Evolutionary conservation across 2,329 filamentous ascomycete genomes (phyloP), one percentile per base, ranked within the genome.

Genomic region (Trichoderma atrobrunneum): DNA sequence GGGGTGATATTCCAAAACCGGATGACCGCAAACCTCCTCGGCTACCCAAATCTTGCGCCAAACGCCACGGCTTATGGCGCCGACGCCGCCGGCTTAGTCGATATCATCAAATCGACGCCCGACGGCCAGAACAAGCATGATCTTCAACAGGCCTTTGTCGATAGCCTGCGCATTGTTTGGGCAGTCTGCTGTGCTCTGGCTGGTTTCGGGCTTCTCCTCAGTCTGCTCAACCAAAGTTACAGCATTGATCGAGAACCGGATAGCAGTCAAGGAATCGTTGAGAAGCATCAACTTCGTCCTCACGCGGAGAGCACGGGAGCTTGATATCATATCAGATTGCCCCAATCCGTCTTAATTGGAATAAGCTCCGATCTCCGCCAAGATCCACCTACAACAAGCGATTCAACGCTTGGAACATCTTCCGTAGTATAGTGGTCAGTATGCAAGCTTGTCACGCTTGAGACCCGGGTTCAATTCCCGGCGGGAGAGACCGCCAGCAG

Each of bases 351-450:
- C 26, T 21, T 64, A 64, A 14, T 7, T 30, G 18, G 39, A 64
- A 51, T 64, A 48, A 43, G 39, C 39, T 64, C 5, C 36, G 5
- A 5, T 24, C 16, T 36, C 24, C 66, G 39, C 36, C 66, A 43
- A 51, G 56, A n/a, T 57, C 66, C 66, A 60, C 36, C 66, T 69
- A 69, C 66, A 61, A 57, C 64, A 39, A 39, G 64, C 64, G 48
- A 26, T 28, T 14, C 21, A 39, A 56, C 32, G 48, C 51, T 54
- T 56, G 64, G 26, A 12, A 60, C n/a, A 69, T 69, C 66, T 69
- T 69, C 66, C 66, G 66, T 69, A 69, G 66, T 69, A 69, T 69
- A 69, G 66, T 69, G 66, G 66, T 69, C 66, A 69, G 66, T 69
- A 69, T 69, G 66, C 66, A 69, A 69, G 66, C 66, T 69, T 69